Conservation (phyloP, 192 early-diverging fungal genomes). For the Piromyces sp. region DNA sequence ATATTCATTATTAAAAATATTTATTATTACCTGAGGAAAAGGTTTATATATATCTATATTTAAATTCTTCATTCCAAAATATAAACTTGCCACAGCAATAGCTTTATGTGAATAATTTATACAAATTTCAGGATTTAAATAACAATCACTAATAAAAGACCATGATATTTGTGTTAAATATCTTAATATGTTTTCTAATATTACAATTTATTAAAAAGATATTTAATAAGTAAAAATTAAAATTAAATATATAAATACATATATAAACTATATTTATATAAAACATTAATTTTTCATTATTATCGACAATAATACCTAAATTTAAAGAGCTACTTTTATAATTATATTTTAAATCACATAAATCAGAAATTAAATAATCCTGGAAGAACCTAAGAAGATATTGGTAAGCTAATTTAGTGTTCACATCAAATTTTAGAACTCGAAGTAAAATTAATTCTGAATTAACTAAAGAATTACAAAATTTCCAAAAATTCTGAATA, state of each 20-base stretch:
- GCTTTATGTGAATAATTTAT: neutral
- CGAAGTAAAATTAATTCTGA: neutral
- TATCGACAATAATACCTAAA: neutral
- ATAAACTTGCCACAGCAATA: neutral
- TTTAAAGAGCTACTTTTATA: neutral
- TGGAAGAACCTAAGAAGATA: neutral
- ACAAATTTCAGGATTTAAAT: neutral
- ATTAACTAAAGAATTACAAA: neutral
- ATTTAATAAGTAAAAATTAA: too few species aligned
- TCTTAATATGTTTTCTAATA: neutral
- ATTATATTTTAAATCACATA: neutral
- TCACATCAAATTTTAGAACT: neutral
- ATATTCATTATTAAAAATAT: too few species aligned
- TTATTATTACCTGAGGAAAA: neutral
- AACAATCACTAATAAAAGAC: neutral
- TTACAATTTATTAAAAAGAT: too few species aligned
- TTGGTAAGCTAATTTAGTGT: neutral
- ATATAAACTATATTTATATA: too few species aligned
- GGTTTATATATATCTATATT: neutral
- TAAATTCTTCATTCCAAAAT: neutral
- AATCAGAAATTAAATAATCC: neutral
- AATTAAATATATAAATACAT: too few species aligned
- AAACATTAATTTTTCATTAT: too few species aligned
- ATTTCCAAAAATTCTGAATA: neutral
- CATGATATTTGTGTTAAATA: neutral